Percentiles rank a stretch among this genome's conserved stretches.
Evolutionary conservation across 306 rosid species (phyloP).

Genomic region (Sphenostylis stenocarpa): DNA sequence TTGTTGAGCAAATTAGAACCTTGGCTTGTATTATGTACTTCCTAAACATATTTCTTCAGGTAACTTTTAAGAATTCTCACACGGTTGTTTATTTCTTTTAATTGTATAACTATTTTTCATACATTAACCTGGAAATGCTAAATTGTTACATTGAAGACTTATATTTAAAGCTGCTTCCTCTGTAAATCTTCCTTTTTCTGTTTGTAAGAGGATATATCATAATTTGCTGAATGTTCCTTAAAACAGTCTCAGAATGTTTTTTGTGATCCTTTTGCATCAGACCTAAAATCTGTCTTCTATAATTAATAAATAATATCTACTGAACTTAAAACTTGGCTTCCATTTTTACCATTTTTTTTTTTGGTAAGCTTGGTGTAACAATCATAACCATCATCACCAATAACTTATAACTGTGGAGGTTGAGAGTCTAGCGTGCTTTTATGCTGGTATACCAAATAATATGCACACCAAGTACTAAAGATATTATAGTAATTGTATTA

Average conservation of each 20-base stretch:
- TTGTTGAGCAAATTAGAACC: slow-evolving; percentile 65
- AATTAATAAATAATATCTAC: neutral
- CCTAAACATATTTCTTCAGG: slow-evolving; percentile 78
- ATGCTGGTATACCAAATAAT: neutral
- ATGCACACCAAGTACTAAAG: no score
- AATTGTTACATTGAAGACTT: neutral
- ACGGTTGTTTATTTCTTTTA: neutral
- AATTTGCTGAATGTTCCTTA: neutral
- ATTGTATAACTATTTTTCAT: neutral
- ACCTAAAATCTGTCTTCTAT: neutral
- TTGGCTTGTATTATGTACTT: slow-evolving; percentile 57
- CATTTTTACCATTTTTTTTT: neutral
- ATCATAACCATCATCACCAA: neutral
- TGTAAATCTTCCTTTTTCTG: neutral
- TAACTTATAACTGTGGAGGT: neutral
- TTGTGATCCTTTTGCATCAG: neutral
- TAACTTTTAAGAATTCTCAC: slow-evolving; percentile 26
- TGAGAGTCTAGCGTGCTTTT: no score
- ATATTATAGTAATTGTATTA: no score
- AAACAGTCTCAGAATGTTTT: neutral
- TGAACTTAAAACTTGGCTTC: neutral
- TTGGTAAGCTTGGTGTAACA: neutral
- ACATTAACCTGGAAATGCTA: neutral
- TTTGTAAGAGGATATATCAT: neutral
- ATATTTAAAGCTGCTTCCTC: neutral